A percentile compares a stretch with the other conserved stretches of the same genome.
phyloP scores from a whole-genome alignment of 148 eudicot species.

The Rhododendron henanense region DNA sequence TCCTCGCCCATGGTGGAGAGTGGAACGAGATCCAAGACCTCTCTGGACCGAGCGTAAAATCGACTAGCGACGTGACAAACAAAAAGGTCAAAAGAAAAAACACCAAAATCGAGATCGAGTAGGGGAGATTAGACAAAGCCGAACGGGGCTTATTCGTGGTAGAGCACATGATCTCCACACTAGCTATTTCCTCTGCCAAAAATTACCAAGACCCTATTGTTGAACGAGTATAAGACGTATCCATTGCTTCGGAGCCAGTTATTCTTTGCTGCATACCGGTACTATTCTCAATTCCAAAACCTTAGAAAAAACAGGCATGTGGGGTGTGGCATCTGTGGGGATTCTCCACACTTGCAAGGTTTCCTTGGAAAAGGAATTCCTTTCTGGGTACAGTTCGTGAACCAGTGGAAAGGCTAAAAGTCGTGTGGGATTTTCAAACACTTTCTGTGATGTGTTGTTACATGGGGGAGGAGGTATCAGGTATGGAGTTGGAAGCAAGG shows the following conservation, averaged over 20 bases:
- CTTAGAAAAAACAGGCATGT: neutral
- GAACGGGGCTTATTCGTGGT: neutral
- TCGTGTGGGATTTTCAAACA: neutral
- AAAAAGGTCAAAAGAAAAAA: neutral
- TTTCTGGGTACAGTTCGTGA: neutral
- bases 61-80: neutral
- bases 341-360: neutral
- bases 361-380: neutral
- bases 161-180: neutral
- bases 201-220: neutral
- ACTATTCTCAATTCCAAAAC: slow-evolving; percentile 1
- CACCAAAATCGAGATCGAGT: slow-evolving; percentile 9
- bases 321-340: neutral
- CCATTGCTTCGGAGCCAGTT: slow-evolving; percentile 18
- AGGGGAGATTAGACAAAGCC: neutral
- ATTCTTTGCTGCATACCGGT: slow-evolving; percentile 15
- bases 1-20: slow-evolving; percentile 9
- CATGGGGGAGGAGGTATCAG: neutral
- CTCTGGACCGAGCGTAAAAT: slow-evolving; percentile 2
- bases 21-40: slow-evolving; percentile 10
- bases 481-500: neutral
- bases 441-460: neutral
- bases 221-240: slow-evolving; percentile 3
- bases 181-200: neutral
- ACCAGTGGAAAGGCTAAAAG: neutral